Conservation (phyloP, 2,329 filamentous ascomycete species). For the Blumeria graminis region DNA sequence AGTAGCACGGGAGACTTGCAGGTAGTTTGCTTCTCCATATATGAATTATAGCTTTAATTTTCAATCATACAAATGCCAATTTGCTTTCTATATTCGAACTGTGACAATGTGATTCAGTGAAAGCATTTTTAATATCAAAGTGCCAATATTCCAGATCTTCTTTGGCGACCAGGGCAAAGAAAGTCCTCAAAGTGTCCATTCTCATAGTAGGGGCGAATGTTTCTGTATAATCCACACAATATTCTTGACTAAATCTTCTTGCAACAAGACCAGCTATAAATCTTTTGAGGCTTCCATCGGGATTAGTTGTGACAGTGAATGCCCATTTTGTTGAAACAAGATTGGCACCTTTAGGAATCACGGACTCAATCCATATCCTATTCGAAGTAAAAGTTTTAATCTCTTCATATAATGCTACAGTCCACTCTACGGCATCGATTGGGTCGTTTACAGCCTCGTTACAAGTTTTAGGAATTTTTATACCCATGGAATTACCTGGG, state of each 20-base stretch:
- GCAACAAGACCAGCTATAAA: background rate
- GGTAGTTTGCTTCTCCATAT: no score
- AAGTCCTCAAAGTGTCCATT: background rate
- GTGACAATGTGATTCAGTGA: slow-evolving; percentile 1
- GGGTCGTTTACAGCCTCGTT: background rate
- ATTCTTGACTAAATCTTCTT: background rate
- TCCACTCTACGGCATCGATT: background rate
- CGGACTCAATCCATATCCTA: background rate
- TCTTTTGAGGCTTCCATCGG: background rate
- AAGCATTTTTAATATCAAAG: slow-evolving; percentile 2
- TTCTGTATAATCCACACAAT: background rate
- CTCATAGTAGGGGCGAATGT: background rate
- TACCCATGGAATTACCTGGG: no score
- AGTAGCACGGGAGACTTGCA: no score
- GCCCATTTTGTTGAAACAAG: background rate
- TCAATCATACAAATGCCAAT: no score
- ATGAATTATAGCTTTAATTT: no score
- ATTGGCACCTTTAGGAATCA: background rate
- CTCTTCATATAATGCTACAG: background rate
- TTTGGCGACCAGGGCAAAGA: background rate
- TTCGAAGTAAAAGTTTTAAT: background rate
- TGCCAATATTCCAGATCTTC: background rate
- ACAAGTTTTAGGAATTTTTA: background rate
- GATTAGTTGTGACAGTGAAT: background rate
- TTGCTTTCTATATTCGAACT: no score